These are phyloP conservation scores for Favolaschia claudopus DNA, from an alignment of 768 basidiomycete species.

Conservation along the genomic window DNA sequence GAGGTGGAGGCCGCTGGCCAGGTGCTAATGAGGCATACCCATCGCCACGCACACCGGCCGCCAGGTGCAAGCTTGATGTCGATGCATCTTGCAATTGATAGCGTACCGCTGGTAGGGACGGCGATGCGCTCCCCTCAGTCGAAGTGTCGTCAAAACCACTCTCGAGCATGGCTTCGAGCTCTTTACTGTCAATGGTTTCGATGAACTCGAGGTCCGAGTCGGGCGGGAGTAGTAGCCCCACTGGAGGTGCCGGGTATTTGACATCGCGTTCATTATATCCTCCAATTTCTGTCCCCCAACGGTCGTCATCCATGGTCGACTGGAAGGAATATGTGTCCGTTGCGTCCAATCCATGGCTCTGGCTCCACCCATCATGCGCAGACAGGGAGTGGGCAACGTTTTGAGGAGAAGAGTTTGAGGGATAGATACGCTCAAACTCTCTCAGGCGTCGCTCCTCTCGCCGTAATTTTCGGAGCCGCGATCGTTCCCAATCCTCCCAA, in stretches of 20 bases:
- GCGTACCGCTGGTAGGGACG: slow-evolving; percentile 57
- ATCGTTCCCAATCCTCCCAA: slow-evolving; percentile 99
- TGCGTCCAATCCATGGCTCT: slow-evolving; percentile 83
- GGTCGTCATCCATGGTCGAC: slow-evolving; percentile 93
- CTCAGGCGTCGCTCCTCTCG: slow-evolving; percentile 84
- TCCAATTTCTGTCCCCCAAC: slow-evolving; percentile 95
- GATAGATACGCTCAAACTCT: slow-evolving; percentile 84
- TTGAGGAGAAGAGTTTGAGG: slow-evolving; percentile 66
- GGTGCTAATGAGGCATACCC: slow-evolving; percentile 68
- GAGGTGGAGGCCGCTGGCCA: slow-evolving; percentile 33
- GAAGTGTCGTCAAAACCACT: slow-evolving; percentile 83
- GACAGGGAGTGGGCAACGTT: slow-evolving; percentile 72
- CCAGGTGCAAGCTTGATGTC: slow-evolving; percentile 45
- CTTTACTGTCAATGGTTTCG: slow-evolving; percentile 68
- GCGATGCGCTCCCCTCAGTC: slow-evolving; percentile 55
- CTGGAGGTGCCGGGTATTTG: slow-evolving; percentile 86
- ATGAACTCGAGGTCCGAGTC: slow-evolving; percentile 45
- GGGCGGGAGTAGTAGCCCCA: slow-evolving; percentile 62
- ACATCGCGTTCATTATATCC: slow-evolving; percentile 89
- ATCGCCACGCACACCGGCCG: slow-evolving; percentile 50
- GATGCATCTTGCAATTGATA: slow-evolving; percentile 71
- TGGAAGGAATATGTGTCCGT: slow-evolving; percentile 78
- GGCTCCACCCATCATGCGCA: slow-evolving; percentile 63
- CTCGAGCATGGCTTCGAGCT: slow-evolving; percentile 93
- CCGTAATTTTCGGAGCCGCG: slow-evolving; percentile 87